Percentiles rank a stretch among this genome's conserved stretches.
Evolutionary conservation across 2,329 filamentous ascomycete species (phyloP).

Genomic region (Nemania sp.): DNA sequence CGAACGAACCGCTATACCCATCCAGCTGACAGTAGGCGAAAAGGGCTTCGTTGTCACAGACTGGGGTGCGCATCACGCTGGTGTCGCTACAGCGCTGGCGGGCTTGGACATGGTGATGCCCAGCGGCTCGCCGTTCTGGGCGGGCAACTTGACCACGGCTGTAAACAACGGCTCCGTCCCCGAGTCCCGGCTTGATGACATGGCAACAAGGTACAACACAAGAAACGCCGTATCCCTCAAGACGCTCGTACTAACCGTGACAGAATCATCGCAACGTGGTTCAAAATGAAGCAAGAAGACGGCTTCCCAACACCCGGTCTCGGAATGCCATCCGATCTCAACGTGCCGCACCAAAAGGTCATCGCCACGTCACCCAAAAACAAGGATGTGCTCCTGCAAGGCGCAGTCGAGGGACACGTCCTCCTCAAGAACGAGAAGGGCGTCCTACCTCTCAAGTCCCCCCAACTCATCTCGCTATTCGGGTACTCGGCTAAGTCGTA

Average conservation of each 20-base stretch:
- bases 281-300: constrained; percentile 64
- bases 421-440: constrained; percentile 71
- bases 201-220: constrained; percentile 61
- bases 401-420: constrained; percentile 71
- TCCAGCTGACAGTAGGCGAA: constrained; percentile 33
- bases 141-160: constrained; percentile 66
- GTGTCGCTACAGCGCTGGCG: constrained; percentile 70
- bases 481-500: constrained; percentile 68
- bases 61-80: constrained; percentile 75
- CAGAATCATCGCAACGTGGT: constrained; percentile 66
- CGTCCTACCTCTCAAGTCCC: constrained; percentile 65
- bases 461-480: constrained; percentile 66
- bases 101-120: constrained; percentile 82
- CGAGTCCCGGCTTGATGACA: constrained; percentile 68
- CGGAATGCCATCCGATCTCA: constrained; percentile 63
- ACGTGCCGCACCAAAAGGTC: constrained; percentile 62
- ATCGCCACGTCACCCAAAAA: constrained; percentile 63
- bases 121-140: constrained; percentile 55
- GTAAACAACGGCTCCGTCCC: constrained; percentile 71
- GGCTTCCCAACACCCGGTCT: constrained; percentile 58
- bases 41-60: constrained; percentile 76
- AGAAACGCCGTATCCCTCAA: not conserved
- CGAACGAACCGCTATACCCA: constrained; percentile 42
- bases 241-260: constrained; percentile 19
- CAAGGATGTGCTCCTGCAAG: constrained; percentile 60